Evolutionary conservation across 2,329 filamentous ascomycete genomes (phyloP).

Genomic region (Aspergillus udagawae): DNA sequence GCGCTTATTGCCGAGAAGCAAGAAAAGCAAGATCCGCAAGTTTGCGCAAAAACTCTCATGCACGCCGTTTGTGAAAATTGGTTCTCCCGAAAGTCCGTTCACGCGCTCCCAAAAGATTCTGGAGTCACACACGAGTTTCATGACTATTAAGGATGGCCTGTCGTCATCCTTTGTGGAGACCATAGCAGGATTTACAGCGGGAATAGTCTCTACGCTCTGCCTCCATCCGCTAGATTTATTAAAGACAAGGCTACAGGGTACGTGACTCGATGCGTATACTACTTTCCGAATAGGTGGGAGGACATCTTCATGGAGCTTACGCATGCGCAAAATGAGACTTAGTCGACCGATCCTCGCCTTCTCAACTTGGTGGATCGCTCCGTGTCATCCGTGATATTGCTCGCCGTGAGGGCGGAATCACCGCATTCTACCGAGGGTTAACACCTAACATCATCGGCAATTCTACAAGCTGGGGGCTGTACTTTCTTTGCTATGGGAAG

Average conservation of each 20-base stretch:
- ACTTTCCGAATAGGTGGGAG: neutral
- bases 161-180: constrained; percentile 80
- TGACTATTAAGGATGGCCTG: constrained; percentile 52
- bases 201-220: constrained; percentile 76
- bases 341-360: constrained; percentile 50
- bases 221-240: constrained; percentile 93
- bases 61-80: neutral
- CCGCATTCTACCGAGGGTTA: constrained; percentile 81
- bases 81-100: neutral
- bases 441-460: constrained; percentile 90
- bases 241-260: constrained; percentile 92
- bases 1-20: neutral
- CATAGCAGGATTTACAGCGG: constrained; percentile 84
- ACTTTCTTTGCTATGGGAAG: constrained; percentile 73
- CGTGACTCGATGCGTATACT: constrained; percentile 15
- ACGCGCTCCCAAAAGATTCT: neutral
- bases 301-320: neutral
- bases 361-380: constrained; percentile 50
- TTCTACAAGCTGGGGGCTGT: constrained; percentile 82
- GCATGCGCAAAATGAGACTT: constrained; percentile 33
- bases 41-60: neutral
- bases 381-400: constrained; percentile 51
- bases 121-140: constrained; percentile 26
- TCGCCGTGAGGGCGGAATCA: constrained; percentile 53
- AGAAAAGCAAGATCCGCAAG: neutral